Base-by-base conservation (phyloP, 1,139 yeast genomes). In the Magnusiomyces suaveolens region DNA sequence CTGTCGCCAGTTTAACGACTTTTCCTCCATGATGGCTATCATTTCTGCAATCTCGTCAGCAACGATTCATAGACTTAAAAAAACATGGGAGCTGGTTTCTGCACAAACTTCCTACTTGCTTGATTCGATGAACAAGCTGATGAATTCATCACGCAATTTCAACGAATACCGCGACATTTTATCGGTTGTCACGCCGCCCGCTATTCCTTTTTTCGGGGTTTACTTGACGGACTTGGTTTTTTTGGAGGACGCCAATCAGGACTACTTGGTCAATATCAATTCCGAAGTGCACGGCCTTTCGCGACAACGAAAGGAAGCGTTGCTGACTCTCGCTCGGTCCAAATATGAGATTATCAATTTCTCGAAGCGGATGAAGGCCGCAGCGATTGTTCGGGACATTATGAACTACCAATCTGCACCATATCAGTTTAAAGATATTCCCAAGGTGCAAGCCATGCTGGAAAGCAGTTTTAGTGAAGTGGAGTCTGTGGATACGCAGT, bases 121-220 rank as follows among this genome's bases (percentile, higher is more conserved):
- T 64, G 82, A 81, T 52, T 80, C 80, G 60, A 79, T 92, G 83
- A 89, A 87, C 67, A 80, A 81, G 61, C 73, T 92, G 60, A 89
- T 92, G 96, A 89, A 88, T 64, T 84, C 94, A 20, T 81, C 87
- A 20, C 81, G 94, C 62, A 92, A 92, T 67, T 92, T 89, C 69
- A 81, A 80, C 61, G 94, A 87, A 63, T 92, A 92, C 68, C 79
- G 97, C 64, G 94, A 86, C 61, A 79, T 86, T 60, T 73, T 90
- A 62, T 81, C 82, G 62, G 79, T 83, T 56, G 79, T 87, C 52
- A 71, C 73, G n/a, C 87, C 88, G 24, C 90, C 97, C 2, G 87
- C 95, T 66, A 83, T 92, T 46, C 98, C 98, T 38, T 92, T 90
- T 66, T 82, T 90, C 63, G 98, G 97, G 24, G 94, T 90, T 41